A percentile compares a stretch with the other conserved stretches of the same genome.
These are phyloP conservation scores for Solanum virginianum DNA, from an alignment of 257 asterid species.

Conservation along the genomic window DNA sequence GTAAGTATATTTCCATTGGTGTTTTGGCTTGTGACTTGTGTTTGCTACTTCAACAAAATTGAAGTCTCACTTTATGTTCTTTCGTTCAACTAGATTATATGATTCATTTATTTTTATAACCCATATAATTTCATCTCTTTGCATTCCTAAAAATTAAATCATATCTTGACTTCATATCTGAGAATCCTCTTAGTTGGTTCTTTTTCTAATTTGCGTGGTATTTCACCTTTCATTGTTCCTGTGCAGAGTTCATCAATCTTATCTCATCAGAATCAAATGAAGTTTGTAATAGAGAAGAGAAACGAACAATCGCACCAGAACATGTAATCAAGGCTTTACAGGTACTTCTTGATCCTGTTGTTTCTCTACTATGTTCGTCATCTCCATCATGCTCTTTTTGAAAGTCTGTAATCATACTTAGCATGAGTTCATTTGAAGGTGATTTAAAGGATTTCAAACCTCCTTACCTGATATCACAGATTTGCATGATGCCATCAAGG, in stretches of 20 bases:
- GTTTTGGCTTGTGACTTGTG: not conserved
- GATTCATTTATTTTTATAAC: not conserved
- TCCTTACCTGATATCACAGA: not conserved
- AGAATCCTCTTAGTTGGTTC: not conserved
- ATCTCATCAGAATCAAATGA: conserved; percentile 95
- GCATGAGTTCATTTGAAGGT: not conserved
- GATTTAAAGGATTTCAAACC: not conserved
- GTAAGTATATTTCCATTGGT: not conserved
- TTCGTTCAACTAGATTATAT: not conserved
- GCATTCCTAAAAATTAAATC: not conserved
- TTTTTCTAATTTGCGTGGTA: not conserved
- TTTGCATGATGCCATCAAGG: not conserved
- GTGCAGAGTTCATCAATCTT: conserved; percentile 83
- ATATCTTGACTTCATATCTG: not conserved
- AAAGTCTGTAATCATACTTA: not conserved
- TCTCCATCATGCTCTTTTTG: not conserved
- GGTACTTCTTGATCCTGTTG: conserved; percentile 27
- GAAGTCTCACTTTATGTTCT: not conserved
- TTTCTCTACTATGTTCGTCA: not conserved
- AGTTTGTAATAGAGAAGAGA: conserved; percentile 83
- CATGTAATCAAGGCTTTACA: conserved; percentile 87
- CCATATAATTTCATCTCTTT: not conserved
- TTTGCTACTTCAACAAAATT: not conserved
- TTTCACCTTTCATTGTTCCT: not conserved
- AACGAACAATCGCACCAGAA: conserved; percentile 88